Evolutionary conservation across 1,284 basidiomycete genomes (phyloP), one percentile per base, ranked within the genome.

Genomic region (Trametes polyzona): DNA sequence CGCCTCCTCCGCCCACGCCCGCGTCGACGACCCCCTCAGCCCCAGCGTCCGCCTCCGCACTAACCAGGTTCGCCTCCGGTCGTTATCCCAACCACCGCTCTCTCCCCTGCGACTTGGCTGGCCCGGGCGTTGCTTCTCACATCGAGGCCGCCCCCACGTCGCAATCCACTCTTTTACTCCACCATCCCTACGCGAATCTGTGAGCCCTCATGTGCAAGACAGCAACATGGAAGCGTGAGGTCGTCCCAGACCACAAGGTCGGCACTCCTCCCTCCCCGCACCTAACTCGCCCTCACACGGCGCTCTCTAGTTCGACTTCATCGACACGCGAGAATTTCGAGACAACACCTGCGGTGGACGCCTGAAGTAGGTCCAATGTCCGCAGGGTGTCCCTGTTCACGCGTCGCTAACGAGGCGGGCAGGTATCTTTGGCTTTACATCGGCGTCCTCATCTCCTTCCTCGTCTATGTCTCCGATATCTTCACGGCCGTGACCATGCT

Each of bases 401-500:
- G 4, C 30, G 26, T 48, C n/a, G 27, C 17, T 29, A 23, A 48
- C 54, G 27, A 29, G 33, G 32, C 23, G 43, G 37, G 10, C 70
- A 96, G 93, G 72, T 98, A 98, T 74, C 74, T 92, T 57, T 94
- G 91, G 84, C 79, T 97, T 62, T 99, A 96, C 75, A 77, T 95
- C 71, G 83, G 95, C 68, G 86, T 98, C 56, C 84, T 97, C 79
- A 98, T 97, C 74, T 93, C 93, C 29, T 90, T 98, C 76, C 87
- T 95, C 58, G 96, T 99, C 73, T 98, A 98, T 76, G 83, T 95
- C 57, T 92, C 94, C 75, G 97, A 99, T 83, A 95, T 98, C 73
- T 99, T 97, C 80, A 96, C 96, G 32, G 95, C 94, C 58, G 85
- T 95, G 59, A 98, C 96, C 64, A 93, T 98, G 89, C 89, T 98